Evolutionary conservation across 169 alveolate genomes (phyloP).

Genomic region (Cryptosporidium bovis): DNA sequence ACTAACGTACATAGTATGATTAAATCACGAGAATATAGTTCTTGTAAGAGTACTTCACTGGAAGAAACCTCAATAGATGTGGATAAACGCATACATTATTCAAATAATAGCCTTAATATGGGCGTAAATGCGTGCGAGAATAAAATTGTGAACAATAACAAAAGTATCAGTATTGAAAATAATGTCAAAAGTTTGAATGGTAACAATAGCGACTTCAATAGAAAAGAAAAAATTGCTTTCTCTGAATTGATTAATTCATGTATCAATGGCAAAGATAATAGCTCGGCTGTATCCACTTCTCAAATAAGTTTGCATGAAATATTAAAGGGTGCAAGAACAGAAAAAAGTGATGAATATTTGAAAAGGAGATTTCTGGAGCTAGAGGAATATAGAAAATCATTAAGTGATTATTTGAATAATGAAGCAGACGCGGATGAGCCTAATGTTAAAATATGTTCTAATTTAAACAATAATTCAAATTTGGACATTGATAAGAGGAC

Average conservation of each 20-base stretch:
- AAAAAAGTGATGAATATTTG: slow-evolving; percentile 39
- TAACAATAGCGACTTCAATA: neutral
- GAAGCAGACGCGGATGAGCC: neutral
- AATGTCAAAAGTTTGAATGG: neutral
- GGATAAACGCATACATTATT: too few species aligned
- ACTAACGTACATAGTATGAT: neutral
- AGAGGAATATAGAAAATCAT: neutral
- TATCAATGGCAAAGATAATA: neutral
- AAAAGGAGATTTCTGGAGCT: slow-evolving; percentile 32
- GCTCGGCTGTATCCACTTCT: neutral
- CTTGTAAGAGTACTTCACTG: neutral
- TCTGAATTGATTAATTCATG: neutral
- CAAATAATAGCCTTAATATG: too few species aligned
- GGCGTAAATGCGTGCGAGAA: too few species aligned
- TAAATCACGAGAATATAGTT: neutral
- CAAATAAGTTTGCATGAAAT: too few species aligned
- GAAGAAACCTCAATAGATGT: too few species aligned
- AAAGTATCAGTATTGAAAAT: too few species aligned
- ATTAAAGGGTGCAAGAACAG: neutral
- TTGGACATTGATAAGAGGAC: neutral
- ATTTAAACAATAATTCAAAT: neutral
- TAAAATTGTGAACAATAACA: too few species aligned
- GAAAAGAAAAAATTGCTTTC: neutral
- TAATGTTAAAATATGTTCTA: neutral
- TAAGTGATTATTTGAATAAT: slow-evolving; percentile 1